Base-by-base conservation (phyloP, 202 grass and related monocot genomes). In the Bolboschoenoplectus hybrid region DNA sequence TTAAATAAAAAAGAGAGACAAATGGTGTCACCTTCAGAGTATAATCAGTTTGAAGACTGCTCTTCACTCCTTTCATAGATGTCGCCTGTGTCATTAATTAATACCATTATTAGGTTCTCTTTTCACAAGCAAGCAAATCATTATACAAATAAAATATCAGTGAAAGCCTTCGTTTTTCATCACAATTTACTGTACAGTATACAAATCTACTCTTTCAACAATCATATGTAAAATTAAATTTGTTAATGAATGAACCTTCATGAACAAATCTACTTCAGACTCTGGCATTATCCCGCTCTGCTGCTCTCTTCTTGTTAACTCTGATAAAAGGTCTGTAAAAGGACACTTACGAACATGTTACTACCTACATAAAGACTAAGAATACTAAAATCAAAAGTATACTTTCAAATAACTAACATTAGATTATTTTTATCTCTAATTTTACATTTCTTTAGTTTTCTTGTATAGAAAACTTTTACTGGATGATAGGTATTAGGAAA, bases 41-140 rank as follows among this genome's bases (percentile, higher is more conserved):
- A 85, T 98, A 98, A 43, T 99, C 97, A 20, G 97, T 99, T 87
- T 97, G 97, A 41, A 99, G 97, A 40, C 93, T 99, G 92, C 92
- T 99, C 81, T 89, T 58, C 2, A 94, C 91, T 69, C 93, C 97
- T 88, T 90, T 89, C 87, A 99, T 94, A 0, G 97, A 94, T 67
- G 97, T 99, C 35, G 97, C 97, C 93, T 98, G 87, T 13, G 67
- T 5, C 14, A 81, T 81, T 67, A 38, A 85, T 41, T 80, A 86
- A 6, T 58, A 51, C 14, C 40, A 65, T n/a, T 34, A 45, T 69
- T 67, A 50, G 32, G 51, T 53, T 65, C 11, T 41, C 20, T 69
- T 40, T 83, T 84, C 13, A 43, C 62, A 81, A 63, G 17, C 46
- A 81, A 86, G 58, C 68, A 74, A 74, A 49, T 41, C 9, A 41